Evolutionary conservation across 75 land plant genomes (phyloP).

Genomic region (Azolla pinnata): DNA sequence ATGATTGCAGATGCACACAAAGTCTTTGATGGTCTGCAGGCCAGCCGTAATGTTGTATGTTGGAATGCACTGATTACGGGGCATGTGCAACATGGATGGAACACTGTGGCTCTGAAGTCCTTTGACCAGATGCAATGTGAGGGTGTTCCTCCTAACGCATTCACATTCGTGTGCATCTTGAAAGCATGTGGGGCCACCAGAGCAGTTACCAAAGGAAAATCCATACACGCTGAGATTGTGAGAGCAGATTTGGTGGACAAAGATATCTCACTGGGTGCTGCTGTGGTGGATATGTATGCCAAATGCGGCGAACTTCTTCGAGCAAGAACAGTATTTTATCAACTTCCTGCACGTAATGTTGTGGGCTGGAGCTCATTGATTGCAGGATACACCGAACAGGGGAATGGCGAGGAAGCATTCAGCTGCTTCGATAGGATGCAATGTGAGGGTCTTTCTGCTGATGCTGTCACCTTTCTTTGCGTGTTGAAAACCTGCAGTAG

Average conservation of each 20-base stretch:
- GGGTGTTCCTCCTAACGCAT: constrained; percentile 14
- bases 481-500: constrained; percentile 14
- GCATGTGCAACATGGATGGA: constrained; percentile 10
- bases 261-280: constrained; percentile 26
- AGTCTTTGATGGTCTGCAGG: constrained; percentile 31
- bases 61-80: constrained; percentile 35
- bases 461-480: constrained; percentile 24
- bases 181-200: constrained; percentile 21
- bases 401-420: constrained; percentile 17
- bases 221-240: constrained; percentile 16
- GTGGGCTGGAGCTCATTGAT: constrained; percentile 39
- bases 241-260: constrained; percentile 13
- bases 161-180: constrained; percentile 16
- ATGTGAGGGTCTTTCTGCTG: constrained; percentile 9
- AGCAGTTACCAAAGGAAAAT: constrained; percentile 9
- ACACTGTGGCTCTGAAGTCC: constrained; percentile 18
- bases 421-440: constrained; percentile 20
- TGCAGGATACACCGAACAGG: constrained; percentile 20
- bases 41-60: constrained; percentile 20
- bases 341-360: constrained; percentile 22
- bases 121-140: constrained; percentile 18
- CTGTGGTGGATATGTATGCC: constrained; percentile 37
- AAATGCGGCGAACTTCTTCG: constrained; percentile 19
- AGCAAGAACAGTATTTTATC: constrained; percentile 25
- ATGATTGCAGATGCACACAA: constrained; percentile 9